Conservation (phyloP, 306 rosid species). For the Quercus cerris region DNA sequence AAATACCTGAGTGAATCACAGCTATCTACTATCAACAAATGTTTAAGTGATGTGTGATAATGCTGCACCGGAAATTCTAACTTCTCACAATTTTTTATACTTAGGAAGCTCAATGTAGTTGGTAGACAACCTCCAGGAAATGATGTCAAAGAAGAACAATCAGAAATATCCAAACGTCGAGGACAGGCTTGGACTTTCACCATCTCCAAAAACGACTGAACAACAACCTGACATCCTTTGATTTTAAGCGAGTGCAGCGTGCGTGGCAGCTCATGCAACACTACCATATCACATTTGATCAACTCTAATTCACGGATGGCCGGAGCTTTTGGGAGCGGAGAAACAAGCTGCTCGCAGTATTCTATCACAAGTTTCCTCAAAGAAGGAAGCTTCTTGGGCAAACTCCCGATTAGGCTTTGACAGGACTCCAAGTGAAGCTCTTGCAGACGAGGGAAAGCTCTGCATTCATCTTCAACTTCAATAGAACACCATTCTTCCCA, state of each 20-base stretch:
- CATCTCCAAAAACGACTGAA: neutral
- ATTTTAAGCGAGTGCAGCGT: neutral
- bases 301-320: neutral
- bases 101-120: neutral
- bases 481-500: neutral
- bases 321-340: conserved; percentile 18
- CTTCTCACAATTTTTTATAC: conserved; percentile 5
- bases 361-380: conserved; percentile 7
- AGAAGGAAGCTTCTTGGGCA: conserved; percentile 15
- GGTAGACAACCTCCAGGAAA: neutral
- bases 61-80: conserved; percentile 1
- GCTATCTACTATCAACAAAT: conserved; percentile 13
- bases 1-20: conserved; percentile 13
- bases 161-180: neutral
- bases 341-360: conserved; percentile 13
- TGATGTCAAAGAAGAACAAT: neutral
- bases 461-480: neutral
- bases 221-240: neutral
- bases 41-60: neutral
- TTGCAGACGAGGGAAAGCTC: conserved; percentile 1
- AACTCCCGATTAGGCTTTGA: neutral
- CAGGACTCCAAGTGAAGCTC: conserved; percentile 1
- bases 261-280: neutral
- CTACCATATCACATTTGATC: neutral
- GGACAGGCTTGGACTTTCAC: neutral